Conservation (phyloP, 192 early-diverging fungal genomes). For the Rhizoclosmatium globosum region DNA sequence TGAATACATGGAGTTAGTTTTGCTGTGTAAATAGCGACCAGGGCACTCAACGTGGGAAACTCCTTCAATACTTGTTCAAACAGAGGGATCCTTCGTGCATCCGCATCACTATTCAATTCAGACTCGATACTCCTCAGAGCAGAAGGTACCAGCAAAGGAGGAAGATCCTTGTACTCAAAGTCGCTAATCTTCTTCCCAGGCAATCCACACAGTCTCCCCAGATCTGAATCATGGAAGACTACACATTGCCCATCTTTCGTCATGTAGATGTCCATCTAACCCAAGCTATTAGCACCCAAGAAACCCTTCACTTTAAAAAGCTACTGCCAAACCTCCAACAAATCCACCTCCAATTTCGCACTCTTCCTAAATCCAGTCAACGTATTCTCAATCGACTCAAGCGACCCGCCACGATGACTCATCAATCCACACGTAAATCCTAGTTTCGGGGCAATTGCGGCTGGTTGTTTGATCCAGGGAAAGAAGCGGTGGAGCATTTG, state of each 20-base stretch:
- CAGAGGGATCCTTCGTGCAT: constrained; percentile 48
- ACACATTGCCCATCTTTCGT: constrained; percentile 57
- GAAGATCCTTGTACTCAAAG: constrained; percentile 49
- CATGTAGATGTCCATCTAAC: constrained; percentile 53
- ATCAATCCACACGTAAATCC: constrained; percentile 45
- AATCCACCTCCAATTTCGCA: constrained; percentile 45
- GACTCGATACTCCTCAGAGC: neutral
- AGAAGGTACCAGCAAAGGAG: constrained; percentile 48
- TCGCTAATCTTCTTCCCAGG: constrained; percentile 43
- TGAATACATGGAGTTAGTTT: neutral
- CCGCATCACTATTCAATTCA: constrained; percentile 45
- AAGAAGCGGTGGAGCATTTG: too few species aligned
- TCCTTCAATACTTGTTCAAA: constrained; percentile 49
- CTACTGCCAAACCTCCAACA: constrained; percentile 35
- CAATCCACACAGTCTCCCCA: constrained; percentile 51
- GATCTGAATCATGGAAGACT: constrained; percentile 55
- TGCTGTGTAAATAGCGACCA: neutral
- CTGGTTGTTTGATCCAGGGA: too few species aligned
- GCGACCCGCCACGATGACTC: constrained; percentile 57
- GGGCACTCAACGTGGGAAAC: constrained; percentile 39
- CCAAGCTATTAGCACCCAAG: neutral
- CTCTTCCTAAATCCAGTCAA: constrained; percentile 55
- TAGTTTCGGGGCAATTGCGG: neutral
- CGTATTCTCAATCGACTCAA: constrained; percentile 60
- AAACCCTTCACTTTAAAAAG: neutral